Evolutionary conservation across 2,329 filamentous ascomycete species (phyloP), one percentile per base, ranked within the genome.

Genomic region (Aureobasidium leucospermi): DNA sequence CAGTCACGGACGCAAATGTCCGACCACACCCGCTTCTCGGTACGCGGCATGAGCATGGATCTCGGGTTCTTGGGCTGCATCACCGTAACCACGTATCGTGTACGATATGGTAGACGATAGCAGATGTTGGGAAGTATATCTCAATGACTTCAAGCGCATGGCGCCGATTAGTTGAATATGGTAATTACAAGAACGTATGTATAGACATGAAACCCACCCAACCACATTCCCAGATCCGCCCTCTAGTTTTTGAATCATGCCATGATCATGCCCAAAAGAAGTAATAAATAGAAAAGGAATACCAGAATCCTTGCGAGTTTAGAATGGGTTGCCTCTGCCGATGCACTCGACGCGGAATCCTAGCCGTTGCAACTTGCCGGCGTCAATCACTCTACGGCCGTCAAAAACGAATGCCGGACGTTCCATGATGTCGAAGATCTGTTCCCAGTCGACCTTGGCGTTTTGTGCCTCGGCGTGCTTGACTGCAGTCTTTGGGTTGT

Each of bases 281-380:
- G 38, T 32, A 43, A 43, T 43, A 55, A 43, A n/a, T 23, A 23
- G 38, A 36, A 39, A 56, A 56, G 52, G 32, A 46, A 31, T 42
- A 43, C 38, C 39, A 43, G 51, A 55, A 34, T 42, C 42, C 28
- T 58, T 48, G 16, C 15, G 10, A 39, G 45, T 41, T 43, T 41
- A 41, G 55, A 58, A 51, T 6, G 38, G 28, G 41, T 46, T 61
- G 23, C 51, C 51, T 41, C 38, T 57, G 29, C 71, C 71, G 55
- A 73, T 70, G 53, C 65, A 66, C 59, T 71, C 68, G 49, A 73
- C 70, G 2, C 65, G 65, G 65, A 74, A 74, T 11, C 70, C 71
- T n/a, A 74, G 57, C 15, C 57, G 55, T 36, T 67, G 67, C 36
- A 74, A 63, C 59, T 66, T 67, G 36, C 61, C 60, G 4, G 62